These are phyloP conservation scores for Stachybotrys echinatus DNA, from an alignment of 2,329 filamentous ascomycete species.

Conservation along the genomic window DNA sequence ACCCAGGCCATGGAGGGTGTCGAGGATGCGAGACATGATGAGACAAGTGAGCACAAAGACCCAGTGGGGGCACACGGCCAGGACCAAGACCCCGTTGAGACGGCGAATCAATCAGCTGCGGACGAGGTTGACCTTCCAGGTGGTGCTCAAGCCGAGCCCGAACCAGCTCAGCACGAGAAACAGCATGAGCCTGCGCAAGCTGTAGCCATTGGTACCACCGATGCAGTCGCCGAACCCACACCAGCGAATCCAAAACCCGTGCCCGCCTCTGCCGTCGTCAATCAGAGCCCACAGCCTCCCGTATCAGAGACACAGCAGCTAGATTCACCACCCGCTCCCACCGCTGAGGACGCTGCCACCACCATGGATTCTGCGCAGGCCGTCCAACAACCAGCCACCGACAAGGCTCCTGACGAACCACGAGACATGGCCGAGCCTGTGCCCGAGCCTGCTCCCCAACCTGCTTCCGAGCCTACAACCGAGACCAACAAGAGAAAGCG, in stretches of 20 bases:
- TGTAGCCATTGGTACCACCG: not conserved
- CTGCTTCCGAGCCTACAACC: conserved; percentile 5
- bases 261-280: not conserved
- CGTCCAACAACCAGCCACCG: not conserved
- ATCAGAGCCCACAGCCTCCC: not conserved
- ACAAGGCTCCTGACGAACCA: not conserved
- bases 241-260: not conserved
- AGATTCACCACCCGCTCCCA: not conserved
- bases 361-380: not conserved
- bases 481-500: conserved; percentile 63
- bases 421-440: no score
- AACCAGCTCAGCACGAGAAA: not conserved
- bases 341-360: not conserved
- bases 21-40: conserved; percentile 2
- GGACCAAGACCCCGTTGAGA: conserved; percentile 1
- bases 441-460: not conserved
- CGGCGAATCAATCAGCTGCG: not conserved
- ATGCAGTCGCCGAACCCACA: not conserved
- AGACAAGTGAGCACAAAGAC: not conserved
- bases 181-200: not conserved
- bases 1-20: conserved; percentile 1
- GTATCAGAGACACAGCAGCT: not conserved
- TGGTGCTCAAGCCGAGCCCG: not conserved
- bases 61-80: not conserved
- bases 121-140: not conserved